Evolutionary conservation across 116 monocot genomes (phyloP).

Genomic region (Thalassia testudinum): DNA sequence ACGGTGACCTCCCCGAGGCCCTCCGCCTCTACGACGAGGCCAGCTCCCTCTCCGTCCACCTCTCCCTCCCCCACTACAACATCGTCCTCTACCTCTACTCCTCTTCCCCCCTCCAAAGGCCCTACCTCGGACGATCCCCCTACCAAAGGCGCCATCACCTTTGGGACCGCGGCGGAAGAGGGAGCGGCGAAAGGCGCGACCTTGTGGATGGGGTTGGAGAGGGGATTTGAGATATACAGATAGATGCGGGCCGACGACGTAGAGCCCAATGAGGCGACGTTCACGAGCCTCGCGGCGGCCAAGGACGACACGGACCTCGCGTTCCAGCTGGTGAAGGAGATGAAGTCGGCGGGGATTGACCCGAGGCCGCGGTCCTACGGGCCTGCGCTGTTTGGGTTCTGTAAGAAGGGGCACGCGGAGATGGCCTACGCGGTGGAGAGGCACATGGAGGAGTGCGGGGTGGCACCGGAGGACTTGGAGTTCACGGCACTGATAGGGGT

Average conservation of each 20-base stretch:
- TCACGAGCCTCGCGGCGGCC: slow-evolving; percentile 55
- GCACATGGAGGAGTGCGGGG: slow-evolving; percentile 49
- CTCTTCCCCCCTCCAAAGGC: slow-evolving; percentile 10
- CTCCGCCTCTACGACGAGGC: slow-evolving; percentile 78
- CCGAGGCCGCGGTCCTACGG: slow-evolving; percentile 60
- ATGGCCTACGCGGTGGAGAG: slow-evolving; percentile 54
- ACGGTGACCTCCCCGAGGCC: slow-evolving; percentile 48
- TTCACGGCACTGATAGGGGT: slow-evolving; percentile 42
- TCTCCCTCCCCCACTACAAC: slow-evolving; percentile 61
- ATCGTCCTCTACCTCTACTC: slow-evolving; percentile 84
- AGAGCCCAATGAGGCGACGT: slow-evolving; percentile 75
- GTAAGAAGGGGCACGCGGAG: slow-evolving; percentile 22
- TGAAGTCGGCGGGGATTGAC: slow-evolving; percentile 33
- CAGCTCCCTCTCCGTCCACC: slow-evolving; percentile 13
- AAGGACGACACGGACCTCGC: slow-evolving; percentile 49
- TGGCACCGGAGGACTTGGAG: slow-evolving; percentile 67
- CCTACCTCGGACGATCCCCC: slow-evolving; percentile 3
- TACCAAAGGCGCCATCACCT: too few species aligned
- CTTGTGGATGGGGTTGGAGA: slow-evolving; percentile 12
- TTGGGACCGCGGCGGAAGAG: background rate
- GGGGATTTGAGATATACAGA: slow-evolving; percentile 57
- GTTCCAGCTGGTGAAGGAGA: slow-evolving; percentile 42
- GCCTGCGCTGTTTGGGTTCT: slow-evolving; percentile 75
- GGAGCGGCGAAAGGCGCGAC: background rate
- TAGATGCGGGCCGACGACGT: slow-evolving; percentile 35